These are phyloP conservation scores for Adansonia grandidieri DNA, from an alignment of 441 rosid genomes.

Conservation along the genomic window DNA sequence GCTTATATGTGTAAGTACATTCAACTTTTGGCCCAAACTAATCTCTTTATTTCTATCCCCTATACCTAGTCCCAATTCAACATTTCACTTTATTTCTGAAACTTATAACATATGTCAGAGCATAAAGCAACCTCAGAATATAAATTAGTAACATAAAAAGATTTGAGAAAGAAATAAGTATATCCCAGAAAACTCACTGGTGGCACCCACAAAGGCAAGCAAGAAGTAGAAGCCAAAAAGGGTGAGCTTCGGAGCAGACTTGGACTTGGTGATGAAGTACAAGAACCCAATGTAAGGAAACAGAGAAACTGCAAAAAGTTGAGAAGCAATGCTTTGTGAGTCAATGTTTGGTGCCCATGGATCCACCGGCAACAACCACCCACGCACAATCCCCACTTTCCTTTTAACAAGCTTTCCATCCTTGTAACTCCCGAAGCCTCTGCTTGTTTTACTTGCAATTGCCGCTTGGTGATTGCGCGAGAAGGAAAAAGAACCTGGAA, in stretches of 20 bases:
- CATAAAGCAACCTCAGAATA: not conserved
- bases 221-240: slow-evolving; percentile 93
- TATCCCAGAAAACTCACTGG: slow-evolving; percentile 53
- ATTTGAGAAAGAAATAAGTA: not conserved
- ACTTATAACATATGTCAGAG: not conserved
- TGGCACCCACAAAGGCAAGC: slow-evolving; percentile 89
- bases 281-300: slow-evolving; percentile 81
- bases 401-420: slow-evolving; percentile 29
- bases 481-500: slow-evolving; percentile 31
- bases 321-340: slow-evolving; percentile 78
- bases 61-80: not conserved
- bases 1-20: not conserved
- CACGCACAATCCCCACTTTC: slow-evolving; percentile 47
- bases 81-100: not conserved
- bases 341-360: slow-evolving; percentile 84
- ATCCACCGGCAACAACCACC: slow-evolving; percentile 69
- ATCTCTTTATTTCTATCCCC: not conserved
- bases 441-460: slow-evolving; percentile 12
- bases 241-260: slow-evolving; percentile 78
- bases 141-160: not conserved
- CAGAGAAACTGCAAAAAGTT: slow-evolving; percentile 77
- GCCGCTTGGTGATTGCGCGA: slow-evolving; percentile 20
- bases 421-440: slow-evolving; percentile 23
- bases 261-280: slow-evolving; percentile 84
- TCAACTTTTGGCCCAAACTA: not conserved